Conservation (phyloP, 805 yeast genomes). For the Candida caryicola region DNA sequence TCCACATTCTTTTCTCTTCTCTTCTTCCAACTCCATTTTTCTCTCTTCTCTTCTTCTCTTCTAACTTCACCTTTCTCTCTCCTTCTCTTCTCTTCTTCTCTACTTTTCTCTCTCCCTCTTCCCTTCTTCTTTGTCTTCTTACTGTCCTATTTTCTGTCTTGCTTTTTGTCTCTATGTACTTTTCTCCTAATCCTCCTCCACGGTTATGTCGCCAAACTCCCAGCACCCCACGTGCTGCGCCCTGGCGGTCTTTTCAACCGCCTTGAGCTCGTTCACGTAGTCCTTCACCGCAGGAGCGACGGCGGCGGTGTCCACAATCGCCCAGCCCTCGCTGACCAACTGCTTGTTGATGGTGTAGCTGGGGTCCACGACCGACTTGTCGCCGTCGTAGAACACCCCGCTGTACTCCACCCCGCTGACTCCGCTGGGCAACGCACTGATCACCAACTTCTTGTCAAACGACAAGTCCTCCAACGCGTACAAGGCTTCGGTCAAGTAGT, state of each 20-base stretch:
- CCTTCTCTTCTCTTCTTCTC: neutral
- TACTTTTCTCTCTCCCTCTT: neutral
- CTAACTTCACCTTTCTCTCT: too few species aligned
- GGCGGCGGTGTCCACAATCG: slow-evolving; percentile 44
- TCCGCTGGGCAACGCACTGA: slow-evolving; percentile 44
- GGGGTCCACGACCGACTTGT: slow-evolving; percentile 51
- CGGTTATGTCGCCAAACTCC: slow-evolving; percentile 72
- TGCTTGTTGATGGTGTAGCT: slow-evolving; percentile 58
- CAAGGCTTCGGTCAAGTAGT: slow-evolving; percentile 54
- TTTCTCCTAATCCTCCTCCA: slow-evolving; percentile 42
- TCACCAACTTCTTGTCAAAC: slow-evolving; percentile 52
- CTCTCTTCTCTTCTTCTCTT: too few species aligned
- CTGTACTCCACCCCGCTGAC: slow-evolving; percentile 46
- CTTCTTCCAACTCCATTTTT: too few species aligned
- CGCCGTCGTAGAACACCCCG: slow-evolving; percentile 55
- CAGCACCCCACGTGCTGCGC: slow-evolving; percentile 59
- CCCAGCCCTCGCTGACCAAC: slow-evolving; percentile 59
- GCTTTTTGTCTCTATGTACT: neutral
- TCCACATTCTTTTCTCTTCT: too few species aligned
- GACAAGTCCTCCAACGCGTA: slow-evolving; percentile 52
- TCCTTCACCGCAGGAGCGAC: slow-evolving; percentile 31
- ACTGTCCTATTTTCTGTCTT: too few species aligned
- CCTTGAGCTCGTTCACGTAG: slow-evolving; percentile 32
- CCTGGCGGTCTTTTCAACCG: slow-evolving; percentile 50
- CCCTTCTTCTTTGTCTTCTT: neutral